Evolutionary conservation across 2,329 filamentous ascomycete genomes (phyloP), one percentile per base, ranked within the genome.

Genomic region (Cladophialophora psammophila): DNA sequence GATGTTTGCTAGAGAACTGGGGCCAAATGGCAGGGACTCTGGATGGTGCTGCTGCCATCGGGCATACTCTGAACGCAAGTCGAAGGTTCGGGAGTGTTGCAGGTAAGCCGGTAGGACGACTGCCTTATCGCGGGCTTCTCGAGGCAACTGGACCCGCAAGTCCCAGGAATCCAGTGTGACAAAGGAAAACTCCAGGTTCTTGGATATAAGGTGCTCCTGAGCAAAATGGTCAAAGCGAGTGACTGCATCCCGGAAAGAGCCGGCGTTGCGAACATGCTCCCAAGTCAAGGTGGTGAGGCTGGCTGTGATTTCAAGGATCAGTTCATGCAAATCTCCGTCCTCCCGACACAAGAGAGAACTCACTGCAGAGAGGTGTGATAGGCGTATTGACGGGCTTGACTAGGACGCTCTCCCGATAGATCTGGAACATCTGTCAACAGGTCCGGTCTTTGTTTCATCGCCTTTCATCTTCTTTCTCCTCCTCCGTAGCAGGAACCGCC

Each of bases 141-240:
- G 92, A 56, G 95, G 95, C 77, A 99, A 88, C 85, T 99, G 95
- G 66, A 99, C 95, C 74, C 95, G 93, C 68, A 99, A 89, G 79
- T 99, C 95, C 95, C 95, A 99, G 54, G 94, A 94, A 80, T 98
- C 96, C 75, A 99, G 89, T 50, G 95, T 99, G 69, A 99, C 95
- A 79, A 99, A 99, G 72, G 96, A 94, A 78, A 99, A 99, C 76
- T 97, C 94, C 77, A 95, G 88, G 78, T 96, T 95, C 80, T 96
- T 94, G 72, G 89, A 90, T 62, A 92, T 88, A 74, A 99, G 84
- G 78, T 97, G 92, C 81, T 99, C 94, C 74, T 91, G 90, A 76
- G 93, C 93, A 80, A 97, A 99, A 71, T 90, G 86, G 81, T 97
- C 94, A 82, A 99, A 97, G 74, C 93, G 92, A 81, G 91, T 92